Evolutionary conservation across 805 yeast genomes (phyloP).

Genomic region (Blastobotrys parvus): DNA sequence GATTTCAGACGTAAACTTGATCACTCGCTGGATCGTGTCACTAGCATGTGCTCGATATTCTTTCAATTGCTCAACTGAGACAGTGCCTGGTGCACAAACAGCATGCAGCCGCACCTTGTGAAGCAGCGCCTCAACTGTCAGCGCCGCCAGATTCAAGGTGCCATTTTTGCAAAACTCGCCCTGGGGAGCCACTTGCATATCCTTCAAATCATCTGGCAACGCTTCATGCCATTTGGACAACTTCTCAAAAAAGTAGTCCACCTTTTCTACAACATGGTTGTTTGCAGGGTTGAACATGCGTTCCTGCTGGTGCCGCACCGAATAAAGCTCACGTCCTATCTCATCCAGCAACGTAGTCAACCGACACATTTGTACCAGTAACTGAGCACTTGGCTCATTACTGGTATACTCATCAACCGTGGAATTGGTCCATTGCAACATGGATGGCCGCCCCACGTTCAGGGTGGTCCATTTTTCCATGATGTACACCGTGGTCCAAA

Average conservation of each 20-base stretch:
- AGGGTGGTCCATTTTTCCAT: constrained; percentile 31
- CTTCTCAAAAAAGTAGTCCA: constrained; percentile 14
- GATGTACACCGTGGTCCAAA: constrained; percentile 30
- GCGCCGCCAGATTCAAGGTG: constrained; percentile 22
- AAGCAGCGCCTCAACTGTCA: constrained; percentile 25
- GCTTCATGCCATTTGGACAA: constrained; percentile 21
- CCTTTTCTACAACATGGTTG: constrained; percentile 8
- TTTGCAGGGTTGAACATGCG: constrained; percentile 7
- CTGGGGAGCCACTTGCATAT: constrained; percentile 19
- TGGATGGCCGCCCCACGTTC: constrained; percentile 28
- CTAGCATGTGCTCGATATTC: constrained; percentile 22
- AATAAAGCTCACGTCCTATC: constrained; percentile 20
- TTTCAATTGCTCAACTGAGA: constrained; percentile 8
- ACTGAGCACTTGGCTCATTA: constrained; percentile 21
- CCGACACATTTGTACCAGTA: constrained; percentile 22
- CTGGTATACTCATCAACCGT: constrained; percentile 16
- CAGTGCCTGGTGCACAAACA: constrained; percentile 10
- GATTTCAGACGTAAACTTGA: constrained; percentile 25
- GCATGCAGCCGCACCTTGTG: constrained; percentile 23
- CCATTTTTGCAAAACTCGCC: constrained; percentile 27
- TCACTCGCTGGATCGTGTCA: constrained; percentile 23
- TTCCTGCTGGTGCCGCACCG: constrained; percentile 10
- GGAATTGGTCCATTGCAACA: constrained; percentile 15
- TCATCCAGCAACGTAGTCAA: constrained; percentile 24
- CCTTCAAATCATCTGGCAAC: constrained; percentile 21